These are phyloP conservation scores for Elaphomyces granulatus DNA, from an alignment of 495 filamentous ascomycete species.

Conservation along the genomic window DNA sequence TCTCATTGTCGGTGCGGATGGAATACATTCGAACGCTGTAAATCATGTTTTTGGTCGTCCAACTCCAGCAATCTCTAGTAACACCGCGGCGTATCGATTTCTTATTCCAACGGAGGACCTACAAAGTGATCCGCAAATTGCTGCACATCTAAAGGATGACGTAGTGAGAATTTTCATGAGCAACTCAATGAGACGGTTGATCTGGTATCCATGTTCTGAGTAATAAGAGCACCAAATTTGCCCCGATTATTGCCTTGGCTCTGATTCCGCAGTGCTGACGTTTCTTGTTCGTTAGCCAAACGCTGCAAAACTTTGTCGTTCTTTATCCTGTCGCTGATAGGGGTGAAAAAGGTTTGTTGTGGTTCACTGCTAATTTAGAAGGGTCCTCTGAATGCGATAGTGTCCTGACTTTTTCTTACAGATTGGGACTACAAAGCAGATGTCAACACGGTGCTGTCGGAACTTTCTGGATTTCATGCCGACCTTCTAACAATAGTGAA, in stretches of 20 bases:
- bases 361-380: neutral
- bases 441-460: neutral
- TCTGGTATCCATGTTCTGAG: constrained; percentile 13
- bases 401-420: neutral
- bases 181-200: constrained; percentile 5
- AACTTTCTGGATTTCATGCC: neutral
- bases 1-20: constrained; percentile 36
- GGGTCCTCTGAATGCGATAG: neutral
- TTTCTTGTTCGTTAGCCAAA: constrained; percentile 1
- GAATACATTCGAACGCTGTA: constrained; percentile 27
- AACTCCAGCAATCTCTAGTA: constrained; percentile 1
- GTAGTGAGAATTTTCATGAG: too few relatives aligned
- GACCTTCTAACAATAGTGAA: constrained; percentile 1
- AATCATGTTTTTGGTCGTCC: constrained; percentile 12
- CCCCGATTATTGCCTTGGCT: too few relatives aligned
- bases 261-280: too few relatives aligned
- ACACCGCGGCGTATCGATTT: constrained; percentile 16
- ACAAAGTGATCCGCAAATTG: constrained; percentile 22
- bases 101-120: constrained; percentile 11
- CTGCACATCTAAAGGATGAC: too few relatives aligned
- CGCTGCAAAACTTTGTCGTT: constrained; percentile 1
- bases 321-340: neutral
- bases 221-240: too few relatives aligned
- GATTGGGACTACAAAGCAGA: neutral
- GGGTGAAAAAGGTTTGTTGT: constrained; percentile 1